Percentiles rank a stretch among this genome's conserved stretches.
Evolutionary conservation across 2,329 filamentous ascomycete species (phyloP).

Genomic region (Ophiostoma tasmaniense): DNA sequence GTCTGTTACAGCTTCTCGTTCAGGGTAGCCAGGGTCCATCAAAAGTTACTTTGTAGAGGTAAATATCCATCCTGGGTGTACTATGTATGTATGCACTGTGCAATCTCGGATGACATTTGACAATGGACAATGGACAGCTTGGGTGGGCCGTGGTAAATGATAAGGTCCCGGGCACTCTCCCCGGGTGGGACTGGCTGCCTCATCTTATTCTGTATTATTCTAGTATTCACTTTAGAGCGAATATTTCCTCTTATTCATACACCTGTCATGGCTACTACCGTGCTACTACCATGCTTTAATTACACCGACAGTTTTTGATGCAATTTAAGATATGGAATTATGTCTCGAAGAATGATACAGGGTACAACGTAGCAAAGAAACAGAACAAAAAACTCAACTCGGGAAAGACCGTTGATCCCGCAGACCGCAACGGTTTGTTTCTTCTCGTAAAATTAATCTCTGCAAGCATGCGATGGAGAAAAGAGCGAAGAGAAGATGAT

Average conservation of each 20-base stretch:
- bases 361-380: not conserved
- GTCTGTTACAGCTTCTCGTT: not conserved
- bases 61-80: not conserved
- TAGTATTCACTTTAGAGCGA: not conserved
- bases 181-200: not conserved
- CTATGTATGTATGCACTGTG: too few relatives aligned
- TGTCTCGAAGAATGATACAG: not conserved
- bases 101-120: not conserved
- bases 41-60: not conserved
- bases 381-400: not conserved
- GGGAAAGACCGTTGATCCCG: slow-evolving; percentile 2
- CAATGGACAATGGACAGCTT: slow-evolving; percentile 28
- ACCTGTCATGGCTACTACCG: not conserved
- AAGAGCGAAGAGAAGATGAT: not conserved
- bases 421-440: not conserved
- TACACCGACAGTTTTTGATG: not conserved
- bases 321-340: not conserved
- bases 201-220: not conserved
- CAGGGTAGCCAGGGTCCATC: not conserved
- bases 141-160: slow-evolving; percentile 9
- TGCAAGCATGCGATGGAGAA: not conserved
- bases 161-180: not conserved
- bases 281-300: not conserved
- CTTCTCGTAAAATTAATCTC: not conserved
- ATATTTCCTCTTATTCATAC: not conserved